Evolutionary conservation across 257 asterid species (phyloP).

Genomic region (Solanum chiquidenum): DNA sequence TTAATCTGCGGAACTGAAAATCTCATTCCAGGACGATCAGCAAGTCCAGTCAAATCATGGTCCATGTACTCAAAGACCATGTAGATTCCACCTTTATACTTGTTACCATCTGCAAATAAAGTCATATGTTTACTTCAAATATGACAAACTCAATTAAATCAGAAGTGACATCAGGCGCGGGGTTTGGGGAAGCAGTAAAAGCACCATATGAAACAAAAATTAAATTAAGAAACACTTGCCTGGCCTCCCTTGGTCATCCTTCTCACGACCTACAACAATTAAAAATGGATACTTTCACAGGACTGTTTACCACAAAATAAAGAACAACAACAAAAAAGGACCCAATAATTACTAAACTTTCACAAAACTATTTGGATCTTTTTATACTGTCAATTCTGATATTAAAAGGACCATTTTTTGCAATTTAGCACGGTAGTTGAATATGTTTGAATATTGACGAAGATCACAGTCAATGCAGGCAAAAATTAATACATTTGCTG

Average conservation of each 20-base stretch:
- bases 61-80: slow-evolving; percentile 99
- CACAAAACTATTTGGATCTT: neutral
- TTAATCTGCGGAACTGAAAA: slow-evolving; percentile 88
- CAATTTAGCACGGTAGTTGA: neutral
- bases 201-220: neutral
- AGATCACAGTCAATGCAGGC: neutral
- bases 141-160: neutral
- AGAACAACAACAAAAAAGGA: neutral
- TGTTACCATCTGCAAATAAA: slow-evolving; percentile 51
- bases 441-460: neutral
- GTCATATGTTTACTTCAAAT: neutral
- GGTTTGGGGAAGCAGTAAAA: neutral
- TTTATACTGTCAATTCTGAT: neutral
- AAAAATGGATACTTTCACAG: neutral
- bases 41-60: slow-evolving; percentile 91
- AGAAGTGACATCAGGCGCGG: neutral
- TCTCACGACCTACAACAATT: slow-evolving; percentile 53
- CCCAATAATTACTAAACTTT: neutral
- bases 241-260: slow-evolving; percentile 47
- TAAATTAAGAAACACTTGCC: slow-evolving; percentile 24
- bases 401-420: neutral
- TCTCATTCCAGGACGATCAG: slow-evolving; percentile 98
- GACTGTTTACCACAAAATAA: neutral
- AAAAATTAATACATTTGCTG: neutral
- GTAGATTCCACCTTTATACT: slow-evolving; percentile 81